Base-by-base conservation (phyloP, 768 basidiomycete species). In the Crepidotus variabilis region DNA sequence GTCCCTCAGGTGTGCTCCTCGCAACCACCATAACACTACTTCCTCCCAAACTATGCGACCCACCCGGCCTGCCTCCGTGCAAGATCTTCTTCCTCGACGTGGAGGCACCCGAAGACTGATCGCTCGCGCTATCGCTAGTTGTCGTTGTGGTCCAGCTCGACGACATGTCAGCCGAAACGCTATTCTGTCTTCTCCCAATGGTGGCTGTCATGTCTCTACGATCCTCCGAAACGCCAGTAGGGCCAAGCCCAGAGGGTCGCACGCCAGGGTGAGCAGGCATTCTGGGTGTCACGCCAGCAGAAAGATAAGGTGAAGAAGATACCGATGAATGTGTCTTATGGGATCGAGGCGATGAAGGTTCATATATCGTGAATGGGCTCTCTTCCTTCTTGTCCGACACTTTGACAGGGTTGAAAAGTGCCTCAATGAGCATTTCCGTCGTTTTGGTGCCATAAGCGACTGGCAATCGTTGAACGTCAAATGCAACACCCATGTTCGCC, bases 341-440 rank as follows among this genome's bases (percentile, higher is more conserved):
- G 18, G 28, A 28, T 11, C 36, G 18, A 14, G 61, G 56, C 9
- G 56, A 55, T 8, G 60, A 55, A 0, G 74, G 70, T 4, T 72
- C 67, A 51, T 72, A 75, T 10, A 73, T 60, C 35, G 77, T 78
- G 58, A 81, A 79, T 14, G 78, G 79, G 39, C 68, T 72, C 56
- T 76, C 72, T 34, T 69, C 64, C 16, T 62, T 61, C 59, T 61
- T 64, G 43, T 77, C 74, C 1, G 71, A 72, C 8, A 80, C 80
- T 1, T 75, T 78, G 1, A 77, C 76, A 1, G 90, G 90, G 62
- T 92, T 92, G 67, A 92, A 92, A 22, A 92, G 67, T 5, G 87
- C 84, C 54, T 92, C 90, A 64, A 92, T 91, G 43, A 92, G 76
- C 35, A 76, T 75, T 65, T 89, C 88, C 0, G 89, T 91, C 13